Evolutionary conservation across 441 rosid species (phyloP).

Genomic region (Manihot esculenta): DNA sequence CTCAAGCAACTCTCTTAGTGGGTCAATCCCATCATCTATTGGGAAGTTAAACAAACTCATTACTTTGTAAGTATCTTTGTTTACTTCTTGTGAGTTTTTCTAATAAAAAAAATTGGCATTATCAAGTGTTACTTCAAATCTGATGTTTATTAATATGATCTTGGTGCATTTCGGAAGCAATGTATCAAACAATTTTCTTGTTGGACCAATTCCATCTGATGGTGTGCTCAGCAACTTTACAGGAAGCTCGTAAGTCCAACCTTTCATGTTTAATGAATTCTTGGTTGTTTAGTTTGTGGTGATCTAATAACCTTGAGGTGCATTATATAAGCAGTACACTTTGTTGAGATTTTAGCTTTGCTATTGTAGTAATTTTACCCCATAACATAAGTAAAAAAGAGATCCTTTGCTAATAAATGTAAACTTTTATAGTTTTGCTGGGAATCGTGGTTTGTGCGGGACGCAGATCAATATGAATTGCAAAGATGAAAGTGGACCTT

Average conservation of each 20-base stretch:
- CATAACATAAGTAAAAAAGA: slow-evolving; percentile 14
- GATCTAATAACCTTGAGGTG: background rate
- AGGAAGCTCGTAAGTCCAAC: slow-evolving; percentile 68
- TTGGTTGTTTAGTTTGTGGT: slow-evolving; percentile 1
- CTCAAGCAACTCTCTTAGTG: slow-evolving; percentile 81
- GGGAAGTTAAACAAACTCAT: slow-evolving; percentile 62
- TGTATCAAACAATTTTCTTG: slow-evolving; percentile 85
- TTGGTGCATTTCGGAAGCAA: slow-evolving; percentile 52
- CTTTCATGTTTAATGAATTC: slow-evolving; percentile 17
- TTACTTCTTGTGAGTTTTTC: slow-evolving; percentile 18
- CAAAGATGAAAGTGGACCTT: slow-evolving; percentile 52
- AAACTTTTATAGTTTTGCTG: slow-evolving; percentile 60
- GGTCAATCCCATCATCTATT: slow-evolving; percentile 72
- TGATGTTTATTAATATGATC: slow-evolving; percentile 17
- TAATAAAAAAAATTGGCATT: background rate
- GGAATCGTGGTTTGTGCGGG: slow-evolving; percentile 89
- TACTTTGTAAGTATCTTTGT: slow-evolving; percentile 60
- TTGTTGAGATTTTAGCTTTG: background rate
- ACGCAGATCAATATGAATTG: slow-evolving; percentile 63
- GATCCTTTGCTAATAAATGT: slow-evolving; percentile 22
- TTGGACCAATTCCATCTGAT: slow-evolving; percentile 77
- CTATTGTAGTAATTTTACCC: background rate
- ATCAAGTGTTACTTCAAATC: slow-evolving; percentile 9
- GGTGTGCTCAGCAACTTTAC: slow-evolving; percentile 63
- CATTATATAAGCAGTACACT: background rate